Percentiles rank a stretch among this genome's conserved stretches.
phyloP scores from a whole-genome alignment of 768 basidiomycete species.

The Lactarius evosmus region DNA sequence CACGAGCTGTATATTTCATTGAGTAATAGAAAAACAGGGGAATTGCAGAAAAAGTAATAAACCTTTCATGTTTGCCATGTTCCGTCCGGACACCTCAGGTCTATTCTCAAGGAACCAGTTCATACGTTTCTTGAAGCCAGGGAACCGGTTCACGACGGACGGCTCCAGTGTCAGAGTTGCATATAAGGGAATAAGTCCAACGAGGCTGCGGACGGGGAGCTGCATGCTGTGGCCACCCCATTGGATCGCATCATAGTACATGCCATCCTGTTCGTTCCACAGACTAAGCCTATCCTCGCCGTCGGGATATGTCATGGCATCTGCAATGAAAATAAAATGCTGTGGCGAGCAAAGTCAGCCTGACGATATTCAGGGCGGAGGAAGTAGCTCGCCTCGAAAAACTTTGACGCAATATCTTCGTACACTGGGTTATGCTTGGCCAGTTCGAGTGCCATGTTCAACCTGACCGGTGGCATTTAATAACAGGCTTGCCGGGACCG shows the following conservation, averaged over 20 bases:
- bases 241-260: conserved; percentile 98
- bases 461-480: conserved; percentile 44
- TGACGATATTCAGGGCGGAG: not conserved
- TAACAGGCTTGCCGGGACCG: not conserved
- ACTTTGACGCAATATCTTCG: conserved; percentile 99
- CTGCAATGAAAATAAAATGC: conserved; percentile 98
- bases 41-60: conserved; percentile 18
- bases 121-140: conserved; percentile 97
- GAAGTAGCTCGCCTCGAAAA: conserved; percentile 66
- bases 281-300: conserved; percentile 78
- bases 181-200: conserved; percentile 96
- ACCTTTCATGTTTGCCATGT: conserved; percentile 97
- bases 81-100: conserved; percentile 80
- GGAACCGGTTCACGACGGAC: conserved; percentile 81
- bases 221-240: conserved; percentile 86
- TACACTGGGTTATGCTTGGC: conserved; percentile 98
- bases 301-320: conserved; percentile 92
- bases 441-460: conserved; percentile 95
- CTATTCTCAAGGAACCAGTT: conserved; percentile 98
- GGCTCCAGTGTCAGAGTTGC: conserved; percentile 94
- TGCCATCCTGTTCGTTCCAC: conserved; percentile 96
- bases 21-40: conserved; percentile 25
- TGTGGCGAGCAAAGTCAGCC: conserved; percentile 36
- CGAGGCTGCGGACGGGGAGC: conserved; percentile 88
- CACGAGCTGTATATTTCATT: conserved; percentile 36